Evolutionary conservation across 2,329 filamentous ascomycete species (phyloP).

Genomic region (Rhynchosporium agropyri): DNA sequence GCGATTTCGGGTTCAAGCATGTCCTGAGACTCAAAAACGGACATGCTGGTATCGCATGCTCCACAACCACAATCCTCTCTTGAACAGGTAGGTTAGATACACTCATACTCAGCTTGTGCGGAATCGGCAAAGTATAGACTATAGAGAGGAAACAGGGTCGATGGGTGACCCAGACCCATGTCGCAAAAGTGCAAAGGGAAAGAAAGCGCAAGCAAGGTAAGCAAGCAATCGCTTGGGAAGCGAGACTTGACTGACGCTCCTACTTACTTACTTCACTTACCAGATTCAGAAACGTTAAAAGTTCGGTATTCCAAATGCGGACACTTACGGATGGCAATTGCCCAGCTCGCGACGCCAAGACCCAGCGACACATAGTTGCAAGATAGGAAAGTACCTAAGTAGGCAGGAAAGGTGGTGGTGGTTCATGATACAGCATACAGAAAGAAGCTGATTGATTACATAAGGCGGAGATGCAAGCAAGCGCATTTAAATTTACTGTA

Average conservation of each 20-base stretch:
- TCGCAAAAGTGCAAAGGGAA: constrained; percentile 15
- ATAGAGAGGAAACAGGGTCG: neutral
- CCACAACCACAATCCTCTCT: neutral
- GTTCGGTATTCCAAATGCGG: neutral
- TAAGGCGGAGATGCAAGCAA: constrained; percentile 6
- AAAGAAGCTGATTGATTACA: constrained; percentile 1
- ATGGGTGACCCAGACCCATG: constrained; percentile 13
- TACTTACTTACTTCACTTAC: neutral
- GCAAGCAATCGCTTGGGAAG: constrained; percentile 11
- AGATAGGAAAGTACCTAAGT: constrained; percentile 1
- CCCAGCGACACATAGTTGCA: neutral
- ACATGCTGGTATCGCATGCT: neutral
- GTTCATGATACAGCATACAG: too few species aligned
- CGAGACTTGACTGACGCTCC: neutral
- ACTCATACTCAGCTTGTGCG: constrained; percentile 4
- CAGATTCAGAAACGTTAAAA: constrained; percentile 8
- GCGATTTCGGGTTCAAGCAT: neutral
- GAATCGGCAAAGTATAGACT: neutral
- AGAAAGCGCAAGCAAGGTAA: neutral
- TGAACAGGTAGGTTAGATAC: neutral
- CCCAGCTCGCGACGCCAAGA: constrained; percentile 7
- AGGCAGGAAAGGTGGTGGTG: too few species aligned
- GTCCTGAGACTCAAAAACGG: too few species aligned
- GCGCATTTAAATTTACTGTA: neutral
- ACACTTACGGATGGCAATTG: neutral